Percentiles rank a stretch among this genome's conserved stretches.
phyloP scores from a whole-genome alignment of 2,329 filamentous ascomycete genomes.

The Emmonsiellopsis sp. region DNA sequence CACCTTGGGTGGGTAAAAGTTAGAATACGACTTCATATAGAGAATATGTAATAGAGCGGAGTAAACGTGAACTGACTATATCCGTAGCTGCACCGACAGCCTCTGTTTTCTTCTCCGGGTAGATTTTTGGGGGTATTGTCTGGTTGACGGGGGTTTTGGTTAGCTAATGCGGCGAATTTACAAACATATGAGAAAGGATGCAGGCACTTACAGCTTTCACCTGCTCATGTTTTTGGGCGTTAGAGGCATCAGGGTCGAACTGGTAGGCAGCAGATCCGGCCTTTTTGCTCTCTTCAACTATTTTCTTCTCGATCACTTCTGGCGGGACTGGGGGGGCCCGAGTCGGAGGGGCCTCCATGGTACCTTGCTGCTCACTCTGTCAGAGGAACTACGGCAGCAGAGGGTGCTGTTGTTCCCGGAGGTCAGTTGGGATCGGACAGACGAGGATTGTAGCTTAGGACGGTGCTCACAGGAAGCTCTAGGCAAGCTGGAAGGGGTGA shows the following conservation, averaged over 20 bases:
- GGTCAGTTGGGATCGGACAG: neutral
- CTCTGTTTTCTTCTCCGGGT: conserved; percentile 37
- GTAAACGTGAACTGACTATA: conserved; percentile 37
- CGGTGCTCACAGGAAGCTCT: neutral
- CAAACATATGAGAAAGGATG: conserved; percentile 1
- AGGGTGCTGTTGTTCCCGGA: conserved; percentile 3
- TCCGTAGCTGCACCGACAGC: conserved; percentile 60
- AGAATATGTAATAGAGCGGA: neutral
- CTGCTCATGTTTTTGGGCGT: conserved; percentile 75
- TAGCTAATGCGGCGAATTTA: neutral
- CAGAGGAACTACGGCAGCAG: neutral
- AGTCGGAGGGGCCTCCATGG: conserved; percentile 60
- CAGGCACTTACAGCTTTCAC: conserved; percentile 57
- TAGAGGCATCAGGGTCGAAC: conserved; percentile 77
- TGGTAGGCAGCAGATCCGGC: conserved; percentile 71
- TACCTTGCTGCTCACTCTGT: conserved; percentile 60
- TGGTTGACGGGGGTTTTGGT: conserved; percentile 3
- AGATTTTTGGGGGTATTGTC: conserved; percentile 39
- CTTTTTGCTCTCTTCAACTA: conserved; percentile 68
- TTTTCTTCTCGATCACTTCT: conserved; percentile 60
- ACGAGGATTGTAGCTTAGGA: neutral
- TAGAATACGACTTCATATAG: neutral
- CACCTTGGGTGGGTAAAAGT: conserved; percentile 36
- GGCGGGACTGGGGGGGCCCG: conserved; percentile 58
- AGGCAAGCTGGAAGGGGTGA: neutral